Base-by-base conservation (phyloP, 192 early-diverging fungal genomes). In the Chytriomyces sp. region DNA sequence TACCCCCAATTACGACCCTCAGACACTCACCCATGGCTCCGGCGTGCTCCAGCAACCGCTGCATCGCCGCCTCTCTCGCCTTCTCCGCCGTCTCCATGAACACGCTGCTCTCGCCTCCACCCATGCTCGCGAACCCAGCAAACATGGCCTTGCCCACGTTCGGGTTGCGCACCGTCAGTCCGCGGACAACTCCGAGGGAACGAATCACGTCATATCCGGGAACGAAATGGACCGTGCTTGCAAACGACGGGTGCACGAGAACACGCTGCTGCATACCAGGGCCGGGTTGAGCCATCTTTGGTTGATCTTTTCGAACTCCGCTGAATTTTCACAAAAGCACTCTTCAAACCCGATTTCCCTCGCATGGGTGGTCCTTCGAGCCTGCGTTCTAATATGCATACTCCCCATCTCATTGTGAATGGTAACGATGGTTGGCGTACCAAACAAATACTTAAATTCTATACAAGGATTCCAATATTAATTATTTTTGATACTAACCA, bases 21-120 rank as follows among this genome's bases (percentile, higher is more conserved):
- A 22, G n/a, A n/a, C n/a, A n/a, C n/a, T 49, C 2, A 49, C 65
- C 65, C 31, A 57, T n/a, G 17, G 12, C 14, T 17, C 38, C 65
- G 8, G 65, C 65, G 14, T 67, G 65, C 39, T 67, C 49, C 40
- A 67, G 3, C 65, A 67, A 19, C 19, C 65, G 40, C 25, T 52
- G 22, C 39, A 67, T n/a, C 22, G 65, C 65, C 12, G 65, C 55
- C 41, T 67, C 65, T 31, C 65, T 7, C 22, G 65, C 39, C 52
- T 67, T 67, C 3, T 67, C 65, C 1, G 65, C 65, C 65, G 55
- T 67, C 1, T 67, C 65, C 49, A 67, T 6, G 39, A 52, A 67
- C 14, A 67, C 41, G 4, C n/a, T 26, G 65, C 17, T 31, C 10
- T 67, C 65, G 2, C 65, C 65, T 19, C 65, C 65, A n/a, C 49